Conservation (phyloP, 495 filamentous ascomycete genomes). For the Penicillium taxi region DNA sequence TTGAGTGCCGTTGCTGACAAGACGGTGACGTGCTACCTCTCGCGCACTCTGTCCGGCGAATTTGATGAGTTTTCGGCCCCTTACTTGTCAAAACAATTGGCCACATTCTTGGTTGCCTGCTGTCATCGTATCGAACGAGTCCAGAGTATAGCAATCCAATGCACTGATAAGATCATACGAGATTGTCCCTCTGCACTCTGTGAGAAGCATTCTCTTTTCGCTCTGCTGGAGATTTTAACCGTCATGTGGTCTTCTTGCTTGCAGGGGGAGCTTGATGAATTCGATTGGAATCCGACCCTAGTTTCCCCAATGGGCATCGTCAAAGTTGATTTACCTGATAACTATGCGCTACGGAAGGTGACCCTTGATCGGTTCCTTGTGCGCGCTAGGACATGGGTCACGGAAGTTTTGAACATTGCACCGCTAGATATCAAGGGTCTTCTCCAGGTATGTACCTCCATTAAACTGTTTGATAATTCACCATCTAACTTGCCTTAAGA, state of each 20-base stretch:
- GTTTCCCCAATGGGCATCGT: conserved; percentile 66
- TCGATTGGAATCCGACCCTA: conserved; percentile 74
- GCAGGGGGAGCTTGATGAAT: conserved; percentile 88
- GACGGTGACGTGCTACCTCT: conserved; percentile 66
- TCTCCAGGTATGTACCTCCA: conserved; percentile 48
- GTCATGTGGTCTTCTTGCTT: conserved; percentile 93
- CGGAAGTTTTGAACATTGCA: conserved; percentile 68
- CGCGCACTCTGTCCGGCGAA: conserved; percentile 60
- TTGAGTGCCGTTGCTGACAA: conserved; percentile 77
- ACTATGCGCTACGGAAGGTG: conserved; percentile 66
- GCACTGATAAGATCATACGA: conserved; percentile 74
- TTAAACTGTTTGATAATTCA: not conserved
- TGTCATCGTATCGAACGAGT: conserved; percentile 88
- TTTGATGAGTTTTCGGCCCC: conserved; percentile 69
- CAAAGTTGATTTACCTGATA: conserved; percentile 81
- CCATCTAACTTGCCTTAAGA: conserved; percentile 34
- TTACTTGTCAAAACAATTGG: conserved; percentile 80
- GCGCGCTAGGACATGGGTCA: conserved; percentile 73
- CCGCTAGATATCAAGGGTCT: conserved; percentile 93
- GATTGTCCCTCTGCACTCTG: conserved; percentile 85
- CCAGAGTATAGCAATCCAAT: conserved; percentile 71
- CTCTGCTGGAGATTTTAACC: conserved; percentile 79
- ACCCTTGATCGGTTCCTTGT: conserved; percentile 73
- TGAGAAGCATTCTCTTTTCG: conserved; percentile 81
- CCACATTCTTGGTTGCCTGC: conserved; percentile 73